phyloP scores from a whole-genome alignment of 352 stramenopile species.

The Globisporangium polare region DNA sequence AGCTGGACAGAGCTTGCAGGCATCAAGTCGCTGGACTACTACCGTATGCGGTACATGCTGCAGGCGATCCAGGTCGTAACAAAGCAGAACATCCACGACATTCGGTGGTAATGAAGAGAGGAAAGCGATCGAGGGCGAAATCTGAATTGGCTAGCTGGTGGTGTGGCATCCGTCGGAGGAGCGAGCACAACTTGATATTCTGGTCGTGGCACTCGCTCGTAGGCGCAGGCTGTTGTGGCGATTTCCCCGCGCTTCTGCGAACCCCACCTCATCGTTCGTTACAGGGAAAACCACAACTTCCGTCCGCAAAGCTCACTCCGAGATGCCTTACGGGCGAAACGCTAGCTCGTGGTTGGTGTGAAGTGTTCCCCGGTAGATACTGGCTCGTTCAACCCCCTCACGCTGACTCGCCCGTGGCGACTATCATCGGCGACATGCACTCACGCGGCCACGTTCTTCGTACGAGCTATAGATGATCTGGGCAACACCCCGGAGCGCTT shows the following conservation, averaged over 20 bases:
- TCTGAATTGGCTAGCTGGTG: neutral
- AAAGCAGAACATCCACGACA: conserved; percentile 5
- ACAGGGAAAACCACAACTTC: neutral
- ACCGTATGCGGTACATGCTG: conserved; percentile 12
- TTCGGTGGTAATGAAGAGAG: neutral
- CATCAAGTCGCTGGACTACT: conserved; percentile 9
- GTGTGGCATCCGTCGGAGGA: neutral
- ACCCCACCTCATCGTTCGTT: neutral
- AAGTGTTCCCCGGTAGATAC: neutral
- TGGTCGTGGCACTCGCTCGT: neutral
- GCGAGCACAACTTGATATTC: neutral
- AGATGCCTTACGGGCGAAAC: neutral
- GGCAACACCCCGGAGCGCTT: neutral
- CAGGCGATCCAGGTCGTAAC: conserved; percentile 10
- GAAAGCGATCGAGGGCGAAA: neutral
- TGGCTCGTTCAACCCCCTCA: neutral
- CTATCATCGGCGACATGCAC: neutral
- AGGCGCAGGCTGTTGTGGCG: neutral
- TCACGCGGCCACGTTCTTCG: neutral
- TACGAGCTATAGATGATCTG: neutral
- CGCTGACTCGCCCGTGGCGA: neutral
- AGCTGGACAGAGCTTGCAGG: neutral
- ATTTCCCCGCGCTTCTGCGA: neutral
- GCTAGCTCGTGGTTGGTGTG: neutral
- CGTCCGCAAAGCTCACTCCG: neutral